Evolutionary conservation across 2,329 filamentous ascomycete species (phyloP), one percentile per base, ranked within the genome.

Genomic region (Lasiodiplodia citricola): DNA sequence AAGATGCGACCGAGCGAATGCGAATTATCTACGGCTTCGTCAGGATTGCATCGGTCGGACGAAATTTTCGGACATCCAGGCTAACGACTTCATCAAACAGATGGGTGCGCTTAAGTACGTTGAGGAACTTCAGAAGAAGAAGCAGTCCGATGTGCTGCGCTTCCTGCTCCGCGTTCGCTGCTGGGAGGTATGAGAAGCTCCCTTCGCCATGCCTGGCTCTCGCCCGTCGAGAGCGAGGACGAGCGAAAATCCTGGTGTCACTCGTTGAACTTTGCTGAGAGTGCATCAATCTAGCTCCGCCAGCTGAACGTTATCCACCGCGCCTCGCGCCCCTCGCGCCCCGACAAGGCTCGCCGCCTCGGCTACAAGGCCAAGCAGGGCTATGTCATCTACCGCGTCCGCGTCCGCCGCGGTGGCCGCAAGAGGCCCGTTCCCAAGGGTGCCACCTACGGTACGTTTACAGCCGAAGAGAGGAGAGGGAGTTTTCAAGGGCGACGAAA

Each of bases 291-390:
- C 95, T 96, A 97, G 95, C 93, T 97, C 86, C 94, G 95, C 88
- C 95, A 98, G 90, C 88, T 98, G 87, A 97, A 98, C 88, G 94
- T 97, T 86, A 96, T 98, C 88, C 96, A 99, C 91, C 95, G 96
- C 84, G 96, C 96, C 83, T 96, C 94, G 81, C 94, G 95, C 81
- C 96, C 96, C 79, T 97, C 94, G 80, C 96, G 96, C 85, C 96
- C 96, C 82, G 96, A 99, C 89, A 99, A 99, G 93, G 96, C 96
- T 83, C 96, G 96, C 87, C 96, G 96, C 86, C 93, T 99, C 79
- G 96, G 96, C 81, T 99, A 99, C 93, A 99, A 99, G 93, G 96
- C 96, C 89, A 99, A 99, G 93, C 96, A 99, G 89, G 96, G 96
- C 86, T 99, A 98, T 89, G 96, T 99, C 83, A 94, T 99, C 92